Conservation (phyloP, 179 eudicot genomes). For the Silene coronaria region DNA sequence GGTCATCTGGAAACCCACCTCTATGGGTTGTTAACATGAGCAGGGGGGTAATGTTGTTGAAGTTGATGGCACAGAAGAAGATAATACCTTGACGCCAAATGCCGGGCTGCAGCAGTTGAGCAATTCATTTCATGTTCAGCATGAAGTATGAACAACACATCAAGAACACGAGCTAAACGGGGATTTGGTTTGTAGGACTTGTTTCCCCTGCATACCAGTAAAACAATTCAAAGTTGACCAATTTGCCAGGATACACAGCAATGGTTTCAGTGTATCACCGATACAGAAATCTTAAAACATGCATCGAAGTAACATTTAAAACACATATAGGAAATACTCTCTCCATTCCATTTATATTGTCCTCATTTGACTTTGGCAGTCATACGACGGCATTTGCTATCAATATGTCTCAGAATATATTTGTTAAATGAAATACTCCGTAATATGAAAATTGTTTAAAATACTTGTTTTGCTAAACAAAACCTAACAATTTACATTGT, state of each 20-base stretch:
- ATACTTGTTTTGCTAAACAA: neutral
- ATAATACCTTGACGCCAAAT: slow-evolving; percentile 91
- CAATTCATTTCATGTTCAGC: slow-evolving; percentile 99
- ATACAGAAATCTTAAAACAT: neutral
- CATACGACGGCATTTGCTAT: neutral
- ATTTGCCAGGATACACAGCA: neutral
- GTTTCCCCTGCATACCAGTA: slow-evolving; percentile 54
- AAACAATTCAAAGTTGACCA: neutral
- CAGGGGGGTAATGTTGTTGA: neutral
- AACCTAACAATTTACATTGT: neutral
- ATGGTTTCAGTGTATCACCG: neutral
- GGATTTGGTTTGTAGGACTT: slow-evolving; percentile 77
- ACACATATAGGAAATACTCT: neutral
- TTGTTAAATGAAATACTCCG: neutral
- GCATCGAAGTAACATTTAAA: slow-evolving; percentile 6
- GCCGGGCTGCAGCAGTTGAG: slow-evolving; percentile 98
- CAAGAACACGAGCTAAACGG: slow-evolving; percentile 75
- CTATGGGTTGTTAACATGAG: too few relatives aligned
- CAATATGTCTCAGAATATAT: neutral
- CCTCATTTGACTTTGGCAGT: neutral
- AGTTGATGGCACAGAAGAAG: neutral
- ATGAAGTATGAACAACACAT: slow-evolving; percentile 84
- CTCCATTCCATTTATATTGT: neutral
- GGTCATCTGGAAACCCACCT: neutral
- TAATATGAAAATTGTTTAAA: neutral